Percentiles rank a stretch among this genome's conserved stretches.
Evolutionary conservation across 2,329 filamentous ascomycete species (phyloP).

Genomic region (Monascus ruber): DNA sequence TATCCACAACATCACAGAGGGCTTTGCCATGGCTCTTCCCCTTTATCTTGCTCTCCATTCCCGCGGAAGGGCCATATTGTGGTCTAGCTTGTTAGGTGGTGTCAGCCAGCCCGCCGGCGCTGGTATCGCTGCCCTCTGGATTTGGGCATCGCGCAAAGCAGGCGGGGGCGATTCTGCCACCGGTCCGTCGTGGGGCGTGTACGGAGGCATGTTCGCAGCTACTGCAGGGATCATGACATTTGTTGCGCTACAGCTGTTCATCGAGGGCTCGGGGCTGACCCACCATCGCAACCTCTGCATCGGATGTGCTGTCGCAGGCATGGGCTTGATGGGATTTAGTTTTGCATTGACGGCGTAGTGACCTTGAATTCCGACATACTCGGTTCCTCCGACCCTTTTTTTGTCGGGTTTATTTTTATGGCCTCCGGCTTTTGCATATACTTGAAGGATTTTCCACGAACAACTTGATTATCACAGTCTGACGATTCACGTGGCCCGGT

Average conservation of each 20-base stretch:
- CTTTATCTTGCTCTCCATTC: constrained; percentile 82
- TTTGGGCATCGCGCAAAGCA: constrained; percentile 54
- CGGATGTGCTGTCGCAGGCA: constrained; percentile 42
- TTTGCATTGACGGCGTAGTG: constrained; percentile 62
- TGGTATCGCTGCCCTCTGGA: constrained; percentile 73
- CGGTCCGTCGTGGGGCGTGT: constrained; percentile 43
- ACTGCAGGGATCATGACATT: constrained; percentile 94
- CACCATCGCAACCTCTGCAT: constrained; percentile 28
- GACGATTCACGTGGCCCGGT: too few relatives aligned
- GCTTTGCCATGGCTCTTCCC: constrained; percentile 85
- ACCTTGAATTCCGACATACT: background rate
- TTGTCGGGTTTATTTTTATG: too few relatives aligned
- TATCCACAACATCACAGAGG: constrained; percentile 96
- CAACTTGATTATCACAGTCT: too few relatives aligned
- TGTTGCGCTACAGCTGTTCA: constrained; percentile 79
- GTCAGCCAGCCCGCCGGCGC: constrained; percentile 80
- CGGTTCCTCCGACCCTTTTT: too few relatives aligned
- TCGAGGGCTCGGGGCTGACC: constrained; percentile 72
- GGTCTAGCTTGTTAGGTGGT: constrained; percentile 73
- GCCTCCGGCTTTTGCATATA: too few relatives aligned
- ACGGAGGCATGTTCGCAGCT: constrained; percentile 62
- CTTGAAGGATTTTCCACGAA: too few relatives aligned
- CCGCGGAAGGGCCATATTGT: constrained; percentile 69
- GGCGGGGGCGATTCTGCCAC: constrained; percentile 15
- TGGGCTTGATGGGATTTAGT: constrained; percentile 76